Percentiles rank a stretch among this genome's conserved stretches.
Evolutionary conservation across 495 filamentous ascomycete genomes (phyloP).

Genomic region (Aspergillus nanangensis): DNA sequence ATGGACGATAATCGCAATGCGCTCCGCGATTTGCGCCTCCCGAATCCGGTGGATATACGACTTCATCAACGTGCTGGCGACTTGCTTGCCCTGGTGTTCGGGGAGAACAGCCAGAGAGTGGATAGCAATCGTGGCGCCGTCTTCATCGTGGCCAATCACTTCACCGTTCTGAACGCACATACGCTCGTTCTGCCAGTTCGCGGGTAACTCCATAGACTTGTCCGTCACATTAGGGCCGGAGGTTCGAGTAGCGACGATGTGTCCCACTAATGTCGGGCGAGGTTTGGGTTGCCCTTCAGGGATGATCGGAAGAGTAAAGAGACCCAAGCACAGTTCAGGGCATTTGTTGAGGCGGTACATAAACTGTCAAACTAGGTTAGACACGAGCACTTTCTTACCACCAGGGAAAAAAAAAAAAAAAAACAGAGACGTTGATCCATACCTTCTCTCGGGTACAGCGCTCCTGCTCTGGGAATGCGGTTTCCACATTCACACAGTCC

Average conservation of each 20-base stretch:
- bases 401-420: too few species aligned
- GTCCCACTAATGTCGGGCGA: constrained; percentile 63
- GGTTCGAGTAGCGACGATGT: constrained; percentile 73
- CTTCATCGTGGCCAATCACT: constrained; percentile 60
- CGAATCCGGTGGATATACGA: constrained; percentile 70
- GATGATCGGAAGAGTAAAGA: constrained; percentile 60
- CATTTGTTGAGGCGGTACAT: constrained; percentile 74
- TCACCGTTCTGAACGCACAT: constrained; percentile 30
- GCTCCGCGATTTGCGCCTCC: constrained; percentile 61
- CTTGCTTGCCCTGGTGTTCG: constrained; percentile 64
- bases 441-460: constrained; percentile 79
- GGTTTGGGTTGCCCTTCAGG: constrained; percentile 40
- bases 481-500: constrained; percentile 71
- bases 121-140: constrained; percentile 68
- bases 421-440: too few species aligned
- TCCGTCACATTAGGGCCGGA: constrained; percentile 61
- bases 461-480: constrained; percentile 68
- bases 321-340: constrained; percentile 73
- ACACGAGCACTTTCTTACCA: not conserved
- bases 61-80: constrained; percentile 73
- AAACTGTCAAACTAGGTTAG: constrained; percentile 49
- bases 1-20: constrained; percentile 74
- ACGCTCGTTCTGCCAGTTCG: constrained; percentile 52
- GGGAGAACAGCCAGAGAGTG: constrained; percentile 81
- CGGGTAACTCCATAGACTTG: constrained; percentile 67